A percentile compares a stretch with the other conserved stretches of the same genome.
phyloP scores from a whole-genome alignment of 228 moss, liverwort and hornwort genomes.

The Sphagnum fallax region DNA sequence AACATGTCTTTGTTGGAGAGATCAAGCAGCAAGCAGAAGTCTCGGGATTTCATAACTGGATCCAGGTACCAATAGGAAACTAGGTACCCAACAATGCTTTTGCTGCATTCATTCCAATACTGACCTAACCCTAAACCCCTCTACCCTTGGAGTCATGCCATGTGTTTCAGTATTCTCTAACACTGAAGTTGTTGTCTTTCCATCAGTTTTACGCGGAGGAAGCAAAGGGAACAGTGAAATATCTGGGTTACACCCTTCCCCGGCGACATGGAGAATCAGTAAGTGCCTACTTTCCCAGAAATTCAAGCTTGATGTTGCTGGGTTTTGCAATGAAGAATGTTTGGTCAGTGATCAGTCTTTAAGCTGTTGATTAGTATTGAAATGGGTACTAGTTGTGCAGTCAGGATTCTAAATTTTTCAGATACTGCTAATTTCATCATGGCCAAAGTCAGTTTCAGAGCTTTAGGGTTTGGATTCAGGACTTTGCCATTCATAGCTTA shows the following conservation, averaged over 20 bases:
- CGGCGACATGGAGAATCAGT: constrained; percentile 27
- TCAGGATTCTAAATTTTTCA: too few species aligned
- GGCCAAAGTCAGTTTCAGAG: too few species aligned
- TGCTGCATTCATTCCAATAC: neutral
- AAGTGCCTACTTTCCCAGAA: neutral
- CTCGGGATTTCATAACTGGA: neutral
- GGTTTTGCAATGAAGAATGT: neutral
- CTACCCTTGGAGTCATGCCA: neutral
- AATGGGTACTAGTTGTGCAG: neutral
- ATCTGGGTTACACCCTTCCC: constrained; percentile 41
- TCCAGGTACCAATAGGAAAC: neutral
- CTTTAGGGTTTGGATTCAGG: too few species aligned
- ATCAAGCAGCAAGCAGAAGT: constrained; percentile 19
- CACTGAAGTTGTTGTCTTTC: neutral
- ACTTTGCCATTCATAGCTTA: too few species aligned
- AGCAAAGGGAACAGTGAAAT: constrained; percentile 36
- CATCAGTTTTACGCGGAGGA: constrained; percentile 44
- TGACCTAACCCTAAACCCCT: neutral
- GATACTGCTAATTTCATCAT: too few species aligned
- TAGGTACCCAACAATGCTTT: neutral
- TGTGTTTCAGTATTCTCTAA: neutral
- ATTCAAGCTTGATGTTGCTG: constrained; percentile 15
- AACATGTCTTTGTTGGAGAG: constrained; percentile 61
- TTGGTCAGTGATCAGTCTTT: neutral
- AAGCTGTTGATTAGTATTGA: neutral